phyloP scores from a whole-genome alignment of 257 asterid species.

The Pogostemon cablin region DNA sequence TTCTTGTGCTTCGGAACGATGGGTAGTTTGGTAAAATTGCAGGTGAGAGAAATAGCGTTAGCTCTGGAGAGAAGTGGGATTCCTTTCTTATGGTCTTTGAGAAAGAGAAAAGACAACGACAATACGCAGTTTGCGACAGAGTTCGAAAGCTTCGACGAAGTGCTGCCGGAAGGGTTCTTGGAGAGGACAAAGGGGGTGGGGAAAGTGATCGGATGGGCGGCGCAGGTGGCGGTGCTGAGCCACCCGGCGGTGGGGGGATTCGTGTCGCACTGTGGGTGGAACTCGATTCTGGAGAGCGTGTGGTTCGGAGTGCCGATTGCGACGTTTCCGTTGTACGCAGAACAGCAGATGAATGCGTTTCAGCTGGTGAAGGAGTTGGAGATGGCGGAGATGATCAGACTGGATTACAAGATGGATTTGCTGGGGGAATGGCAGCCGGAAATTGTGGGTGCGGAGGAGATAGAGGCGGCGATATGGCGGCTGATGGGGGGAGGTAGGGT shows the following conservation, averaged over 20 bases:
- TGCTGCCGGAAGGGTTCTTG: conserved; percentile 42
- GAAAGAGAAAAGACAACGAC: conserved; percentile 30
- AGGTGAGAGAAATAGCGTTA: conserved; percentile 55
- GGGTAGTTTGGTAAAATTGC: conserved; percentile 43
- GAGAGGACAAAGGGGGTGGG: conserved; percentile 37
- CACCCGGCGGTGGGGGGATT: conserved; percentile 48
- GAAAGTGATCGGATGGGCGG: conserved; percentile 50
- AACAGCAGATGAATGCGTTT: conserved; percentile 49
- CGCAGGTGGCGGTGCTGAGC: conserved; percentile 39
- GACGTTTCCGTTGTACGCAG: conserved; percentile 42
- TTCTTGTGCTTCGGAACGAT: conserved; percentile 57
- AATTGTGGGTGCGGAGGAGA: conserved; percentile 30
- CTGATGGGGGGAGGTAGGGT: conserved; percentile 29
- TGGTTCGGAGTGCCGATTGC: conserved; percentile 51
- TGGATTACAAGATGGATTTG: conserved; percentile 21
- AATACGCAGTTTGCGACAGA: conserved; percentile 19
- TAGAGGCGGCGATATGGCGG: conserved; percentile 30
- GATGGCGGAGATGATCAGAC: conserved; percentile 34
- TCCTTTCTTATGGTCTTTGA: conserved; percentile 57
- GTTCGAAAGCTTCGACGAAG: conserved; percentile 24
- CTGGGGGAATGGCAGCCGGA: neutral
- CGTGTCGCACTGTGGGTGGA: conserved; percentile 56
- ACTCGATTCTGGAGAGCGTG: conserved; percentile 43
- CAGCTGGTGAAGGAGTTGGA: conserved; percentile 39
- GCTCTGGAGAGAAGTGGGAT: conserved; percentile 45